Conservation (phyloP, 2,329 filamentous ascomycete species). For the Alternaria triticina region DNA sequence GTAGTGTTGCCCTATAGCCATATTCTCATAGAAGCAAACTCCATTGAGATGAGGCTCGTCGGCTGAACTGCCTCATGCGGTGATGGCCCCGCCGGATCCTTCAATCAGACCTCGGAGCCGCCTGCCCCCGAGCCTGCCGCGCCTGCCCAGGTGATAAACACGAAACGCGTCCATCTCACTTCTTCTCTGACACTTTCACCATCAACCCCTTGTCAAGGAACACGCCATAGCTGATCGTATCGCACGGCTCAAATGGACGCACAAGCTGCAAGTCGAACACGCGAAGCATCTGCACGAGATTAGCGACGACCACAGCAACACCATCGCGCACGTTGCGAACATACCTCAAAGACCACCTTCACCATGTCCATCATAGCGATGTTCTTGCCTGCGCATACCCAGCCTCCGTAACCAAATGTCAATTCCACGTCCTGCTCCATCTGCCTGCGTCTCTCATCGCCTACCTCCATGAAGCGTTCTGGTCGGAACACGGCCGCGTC, state of each 20-base stretch:
- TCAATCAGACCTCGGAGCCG: background rate
- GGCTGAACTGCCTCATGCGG: background rate
- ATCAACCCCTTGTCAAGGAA: background rate
- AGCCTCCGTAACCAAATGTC: background rate
- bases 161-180: background rate
- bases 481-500: background rate
- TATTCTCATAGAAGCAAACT: background rate
- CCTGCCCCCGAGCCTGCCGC: background rate
- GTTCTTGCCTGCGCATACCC: constrained; percentile 3
- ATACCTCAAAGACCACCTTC: constrained; percentile 1
- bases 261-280: background rate
- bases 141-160: background rate
- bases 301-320: background rate
- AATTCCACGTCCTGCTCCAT: background rate
- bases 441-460: background rate
- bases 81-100: background rate
- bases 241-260: background rate
- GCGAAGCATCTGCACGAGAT: background rate
- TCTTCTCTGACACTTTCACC: background rate
- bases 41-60: background rate
- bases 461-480: background rate
- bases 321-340: background rate
- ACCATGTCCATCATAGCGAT: constrained; percentile 1
- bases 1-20: background rate
- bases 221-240: background rate